Percentiles rank a stretch among this genome's conserved stretches.
phyloP scores from a whole-genome alignment of 495 filamentous ascomycete genomes.

The Lindgomyces ingoldianus region DNA sequence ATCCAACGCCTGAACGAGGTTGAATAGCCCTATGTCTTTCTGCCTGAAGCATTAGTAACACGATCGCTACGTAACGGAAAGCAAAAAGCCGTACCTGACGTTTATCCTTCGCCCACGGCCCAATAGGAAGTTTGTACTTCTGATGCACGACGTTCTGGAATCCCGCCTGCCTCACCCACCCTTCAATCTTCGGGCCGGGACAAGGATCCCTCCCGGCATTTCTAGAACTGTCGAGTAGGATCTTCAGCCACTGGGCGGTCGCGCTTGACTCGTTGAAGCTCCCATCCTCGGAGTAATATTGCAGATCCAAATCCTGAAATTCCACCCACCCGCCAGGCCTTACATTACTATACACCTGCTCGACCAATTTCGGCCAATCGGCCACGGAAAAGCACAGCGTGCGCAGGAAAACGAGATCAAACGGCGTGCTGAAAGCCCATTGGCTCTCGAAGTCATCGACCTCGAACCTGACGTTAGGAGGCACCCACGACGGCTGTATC shows the following conservation, averaged over 20 bases:
- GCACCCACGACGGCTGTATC: conserved; percentile 35
- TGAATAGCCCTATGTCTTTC: conserved; percentile 35
- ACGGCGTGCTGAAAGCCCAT: conserved; percentile 27
- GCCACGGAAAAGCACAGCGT: conserved; percentile 7
- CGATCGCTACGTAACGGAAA: neutral
- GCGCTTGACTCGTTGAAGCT: conserved; percentile 17
- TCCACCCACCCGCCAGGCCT: conserved; percentile 32
- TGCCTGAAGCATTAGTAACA: neutral
- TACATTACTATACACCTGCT: conserved; percentile 18
- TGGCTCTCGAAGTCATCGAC: conserved; percentile 33
- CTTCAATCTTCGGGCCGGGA: conserved; percentile 24
- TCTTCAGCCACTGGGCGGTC: conserved; percentile 3
- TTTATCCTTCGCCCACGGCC: conserved; percentile 32
- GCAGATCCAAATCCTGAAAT: conserved; percentile 31
- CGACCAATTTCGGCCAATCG: conserved; percentile 27
- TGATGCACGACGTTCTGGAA: conserved; percentile 36
- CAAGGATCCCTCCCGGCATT: conserved; percentile 22
- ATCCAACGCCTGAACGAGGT: conserved; percentile 25
- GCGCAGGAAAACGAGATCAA: conserved; percentile 30
- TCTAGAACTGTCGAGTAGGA: conserved; percentile 3
- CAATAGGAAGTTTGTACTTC: conserved; percentile 25
- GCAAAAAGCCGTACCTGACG: conserved; percentile 9
- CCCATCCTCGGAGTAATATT: conserved; percentile 37
- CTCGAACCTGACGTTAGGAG: conserved; percentile 35
- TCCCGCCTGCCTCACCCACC: conserved; percentile 35